Percentiles rank a stretch among this genome's conserved stretches.
Conservation (phyloP, 805 yeast species). For the Suhomyces xylopsoci region DNA sequence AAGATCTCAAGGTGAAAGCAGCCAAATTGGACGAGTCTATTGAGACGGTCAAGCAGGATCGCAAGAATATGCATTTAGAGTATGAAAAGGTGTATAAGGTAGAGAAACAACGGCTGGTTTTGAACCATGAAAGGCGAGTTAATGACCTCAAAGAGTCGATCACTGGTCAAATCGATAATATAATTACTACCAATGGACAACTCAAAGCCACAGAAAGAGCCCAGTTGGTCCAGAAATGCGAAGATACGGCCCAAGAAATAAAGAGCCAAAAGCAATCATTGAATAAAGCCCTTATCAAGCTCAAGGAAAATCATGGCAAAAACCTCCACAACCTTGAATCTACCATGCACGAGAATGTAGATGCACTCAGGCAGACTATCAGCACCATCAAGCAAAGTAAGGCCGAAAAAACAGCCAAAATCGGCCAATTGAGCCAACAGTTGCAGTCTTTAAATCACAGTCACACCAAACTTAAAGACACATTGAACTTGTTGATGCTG, state of each 20-base stretch:
- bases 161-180: constrained; percentile 33
- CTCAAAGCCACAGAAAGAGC: constrained; percentile 26
- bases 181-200: constrained; percentile 32
- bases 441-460: not conserved
- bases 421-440: constrained; percentile 8
- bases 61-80: constrained; percentile 2
- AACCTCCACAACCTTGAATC: constrained; percentile 12
- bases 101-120: constrained; percentile 13
- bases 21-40: constrained; percentile 5
- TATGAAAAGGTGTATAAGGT: constrained; percentile 6
- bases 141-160: constrained; percentile 28
- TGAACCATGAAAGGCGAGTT: constrained; percentile 21
- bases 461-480: not conserved
- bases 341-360: constrained; percentile 15
- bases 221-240: constrained; percentile 11
- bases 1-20: constrained; percentile 5
- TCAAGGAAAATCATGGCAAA: constrained; percentile 24
- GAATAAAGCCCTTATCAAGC: constrained; percentile 20
- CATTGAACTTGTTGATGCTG: constrained; percentile 1
- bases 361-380: constrained; percentile 10
- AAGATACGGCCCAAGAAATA: constrained; percentile 12
- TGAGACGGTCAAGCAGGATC: constrained; percentile 2
- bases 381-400: constrained; percentile 5
- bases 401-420: constrained; percentile 2
- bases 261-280: constrained; percentile 12